Evolutionary conservation across 441 rosid genomes (phyloP).

Genomic region (Flueggea neowawraea): DNA sequence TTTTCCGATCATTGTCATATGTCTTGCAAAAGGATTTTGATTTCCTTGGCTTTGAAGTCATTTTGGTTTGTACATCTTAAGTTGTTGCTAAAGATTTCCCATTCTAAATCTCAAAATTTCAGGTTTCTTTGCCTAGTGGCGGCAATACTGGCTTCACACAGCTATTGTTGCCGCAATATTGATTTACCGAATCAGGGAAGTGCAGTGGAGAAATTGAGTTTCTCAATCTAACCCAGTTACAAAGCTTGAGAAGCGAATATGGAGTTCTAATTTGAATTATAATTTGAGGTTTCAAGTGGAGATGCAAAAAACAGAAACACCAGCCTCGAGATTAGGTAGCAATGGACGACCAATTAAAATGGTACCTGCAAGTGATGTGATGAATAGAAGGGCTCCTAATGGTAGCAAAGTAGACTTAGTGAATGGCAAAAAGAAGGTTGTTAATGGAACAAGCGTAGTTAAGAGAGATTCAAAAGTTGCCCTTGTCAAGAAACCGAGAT

Average conservation of each 20-base stretch:
- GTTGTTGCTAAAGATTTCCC: neutral
- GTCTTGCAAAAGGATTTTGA: conserved; percentile 5
- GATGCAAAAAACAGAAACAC: conserved; percentile 57
- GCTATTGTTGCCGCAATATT: conserved; percentile 43
- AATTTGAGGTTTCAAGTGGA: conserved; percentile 41
- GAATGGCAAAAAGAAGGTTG: conserved; percentile 49
- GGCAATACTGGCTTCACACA: conserved; percentile 71
- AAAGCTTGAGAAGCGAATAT: conserved; percentile 32
- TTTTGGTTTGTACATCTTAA: conserved; percentile 3
- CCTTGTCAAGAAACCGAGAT: conserved; percentile 38
- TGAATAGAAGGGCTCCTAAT: conserved; percentile 40
- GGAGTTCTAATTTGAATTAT: conserved; percentile 12
- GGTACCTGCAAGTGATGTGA: conserved; percentile 78
- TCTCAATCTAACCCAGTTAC: conserved; percentile 35
- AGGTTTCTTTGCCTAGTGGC: conserved; percentile 37
- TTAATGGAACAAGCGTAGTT: conserved; percentile 59
- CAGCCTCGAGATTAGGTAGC: conserved; percentile 41
- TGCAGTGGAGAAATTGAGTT: conserved; percentile 41
- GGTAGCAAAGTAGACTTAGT: conserved; percentile 38
- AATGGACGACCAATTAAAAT: conserved; percentile 68
- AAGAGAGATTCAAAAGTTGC: conserved; percentile 36
- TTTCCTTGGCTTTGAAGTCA: conserved; percentile 8
- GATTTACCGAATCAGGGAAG: conserved; percentile 40
- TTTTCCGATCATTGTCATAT: neutral
- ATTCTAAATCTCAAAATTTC: neutral